Percentiles rank a stretch among this genome's conserved stretches.
Conservation (phyloP, 371 early-diverging fungal genomes). For the Dichotomocladium elegans region DNA sequence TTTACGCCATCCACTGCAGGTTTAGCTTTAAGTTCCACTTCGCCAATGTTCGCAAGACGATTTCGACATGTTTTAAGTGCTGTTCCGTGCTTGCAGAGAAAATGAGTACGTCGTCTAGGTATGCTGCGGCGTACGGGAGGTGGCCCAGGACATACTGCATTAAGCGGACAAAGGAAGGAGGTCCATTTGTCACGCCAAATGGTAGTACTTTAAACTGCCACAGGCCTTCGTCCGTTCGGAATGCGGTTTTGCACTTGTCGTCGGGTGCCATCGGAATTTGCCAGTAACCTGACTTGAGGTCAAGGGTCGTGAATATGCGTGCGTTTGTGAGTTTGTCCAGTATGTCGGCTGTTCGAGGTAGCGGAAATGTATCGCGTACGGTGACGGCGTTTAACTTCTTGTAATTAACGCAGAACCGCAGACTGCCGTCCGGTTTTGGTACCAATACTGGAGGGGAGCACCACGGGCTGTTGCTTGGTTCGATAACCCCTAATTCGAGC, state of each 20-base stretch:
- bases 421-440: constrained; percentile 34
- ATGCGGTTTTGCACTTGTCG: constrained; percentile 24
- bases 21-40: too few relatives aligned
- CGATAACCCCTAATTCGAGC: constrained; percentile 9
- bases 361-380: constrained; percentile 25
- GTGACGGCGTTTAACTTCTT: constrained; percentile 36
- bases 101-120: constrained; percentile 53
- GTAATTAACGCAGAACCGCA: constrained; percentile 28
- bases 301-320: constrained; percentile 35
- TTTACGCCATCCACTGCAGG: too few relatives aligned
- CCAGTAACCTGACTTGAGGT: constrained; percentile 37
- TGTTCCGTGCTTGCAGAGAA: constrained; percentile 14
- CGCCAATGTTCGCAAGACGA: too few relatives aligned
- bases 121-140: constrained; percentile 9
- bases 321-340: constrained; percentile 20
- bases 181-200: constrained; percentile 42
- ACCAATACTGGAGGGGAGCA: constrained; percentile 37
- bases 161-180: constrained; percentile 31
- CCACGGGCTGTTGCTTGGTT: constrained; percentile 16
- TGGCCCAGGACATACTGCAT: constrained; percentile 28
- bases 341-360: constrained; percentile 36
- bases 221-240: constrained; percentile 5
- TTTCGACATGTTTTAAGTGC: neutral
- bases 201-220: constrained; percentile 43
- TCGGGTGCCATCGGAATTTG: constrained; percentile 22